Evolutionary conservation across 1,284 basidiomycete species (phyloP).

Genomic region (Kwoniella shivajii): DNA sequence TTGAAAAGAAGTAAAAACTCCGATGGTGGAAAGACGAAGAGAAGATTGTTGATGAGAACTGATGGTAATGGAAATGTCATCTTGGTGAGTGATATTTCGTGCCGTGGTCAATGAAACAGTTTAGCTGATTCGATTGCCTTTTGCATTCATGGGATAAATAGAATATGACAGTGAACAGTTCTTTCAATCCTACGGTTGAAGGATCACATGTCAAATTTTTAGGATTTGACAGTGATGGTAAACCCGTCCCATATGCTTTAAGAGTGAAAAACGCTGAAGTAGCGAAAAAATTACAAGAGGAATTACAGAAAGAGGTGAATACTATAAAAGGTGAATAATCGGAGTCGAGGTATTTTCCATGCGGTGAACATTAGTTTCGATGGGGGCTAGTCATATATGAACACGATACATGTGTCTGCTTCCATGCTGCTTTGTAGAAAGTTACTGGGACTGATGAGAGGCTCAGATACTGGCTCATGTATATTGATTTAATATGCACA

Average conservation of each 20-base stretch:
- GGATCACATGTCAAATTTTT: slow-evolving; percentile 36
- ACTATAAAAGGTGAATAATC: slow-evolving; percentile 19
- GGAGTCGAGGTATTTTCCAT: background rate
- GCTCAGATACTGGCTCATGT: too few relatives aligned
- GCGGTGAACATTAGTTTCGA: background rate
- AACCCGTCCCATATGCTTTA: slow-evolving; percentile 64
- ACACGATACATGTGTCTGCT: too few relatives aligned
- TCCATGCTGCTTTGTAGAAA: too few relatives aligned
- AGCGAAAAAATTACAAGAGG: slow-evolving; percentile 63
- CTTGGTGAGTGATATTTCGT: slow-evolving; percentile 33
- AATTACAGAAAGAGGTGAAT: slow-evolving; percentile 66
- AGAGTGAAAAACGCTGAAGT: slow-evolving; percentile 66
- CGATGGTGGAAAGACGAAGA: slow-evolving; percentile 29
- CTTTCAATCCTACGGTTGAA: slow-evolving; percentile 33
- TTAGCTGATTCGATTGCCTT: background rate
- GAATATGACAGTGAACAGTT: slow-evolving; percentile 42
- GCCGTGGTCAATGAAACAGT: background rate
- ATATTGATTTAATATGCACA: too few relatives aligned
- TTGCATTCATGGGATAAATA: slow-evolving; percentile 10
- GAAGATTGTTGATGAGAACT: slow-evolving; percentile 48
- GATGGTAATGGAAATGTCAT: slow-evolving; percentile 47
- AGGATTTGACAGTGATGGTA: slow-evolving; percentile 52
- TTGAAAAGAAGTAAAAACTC: slow-evolving; percentile 41
- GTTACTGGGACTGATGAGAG: too few relatives aligned
- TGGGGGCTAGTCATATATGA: too few relatives aligned